Evolutionary conservation across 2,329 filamentous ascomycete species (phyloP), one percentile per base, ranked within the genome.

Genomic region (Fusarium hainanense): DNA sequence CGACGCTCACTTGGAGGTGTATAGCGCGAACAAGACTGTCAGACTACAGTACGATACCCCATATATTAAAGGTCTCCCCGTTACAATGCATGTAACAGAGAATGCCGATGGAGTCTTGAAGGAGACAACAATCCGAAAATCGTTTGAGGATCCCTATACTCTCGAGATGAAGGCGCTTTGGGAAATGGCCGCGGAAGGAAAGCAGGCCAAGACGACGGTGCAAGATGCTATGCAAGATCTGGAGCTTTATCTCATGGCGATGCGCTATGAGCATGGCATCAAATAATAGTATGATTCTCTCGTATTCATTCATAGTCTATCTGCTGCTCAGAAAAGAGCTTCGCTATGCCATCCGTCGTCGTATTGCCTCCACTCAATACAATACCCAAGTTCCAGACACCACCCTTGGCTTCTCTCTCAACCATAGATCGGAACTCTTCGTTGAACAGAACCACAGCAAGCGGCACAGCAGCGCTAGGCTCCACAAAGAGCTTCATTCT

Each of bases 11-110:
- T 74, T 88, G 9, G 83, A 83, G 4, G 79, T 90, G 0, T 90
- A 88, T 66, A 83, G 83, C 0, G 74, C 79, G 18, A 78, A 82
- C 9, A 90, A 90, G 77, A 84, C 83, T 0, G 84, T 90, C 0
- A 81, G 78, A 2, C 79, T 90, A 13, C 73, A 84, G 37, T 88
- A 85, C 66, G 86, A 90, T 58, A 85, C 86, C 1, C 88, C 88
- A 0, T 88, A 85, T 58, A 79, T 88, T n/a, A 87, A 87, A 68
- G 86, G 83, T 0, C 75, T 88, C 3, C 84, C 85, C 0, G 84
- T 87, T 25, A 83, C 79, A 8, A 82, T 88, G 56, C 77, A 75
- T 0, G 77, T 88, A 11, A 73, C 80, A 8, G 85, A 88, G 44
- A 78, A 78, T 14, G 51, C 64, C 7, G 77, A 80, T 13, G 81